Conservation (phyloP, 805 yeast species). For the Cyberlindnera subsufficiens region DNA sequence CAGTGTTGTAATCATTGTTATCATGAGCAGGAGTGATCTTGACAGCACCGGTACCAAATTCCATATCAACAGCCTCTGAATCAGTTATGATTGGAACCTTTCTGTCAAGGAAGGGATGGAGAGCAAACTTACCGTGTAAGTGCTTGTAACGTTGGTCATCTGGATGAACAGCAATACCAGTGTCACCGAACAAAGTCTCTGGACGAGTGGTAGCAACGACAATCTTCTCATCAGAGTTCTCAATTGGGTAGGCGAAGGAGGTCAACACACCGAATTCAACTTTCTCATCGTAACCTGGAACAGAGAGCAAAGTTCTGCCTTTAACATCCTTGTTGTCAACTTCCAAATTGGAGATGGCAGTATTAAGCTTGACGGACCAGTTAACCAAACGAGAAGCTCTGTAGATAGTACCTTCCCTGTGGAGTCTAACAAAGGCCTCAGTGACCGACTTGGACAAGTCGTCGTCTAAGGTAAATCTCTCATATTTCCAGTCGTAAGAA, state of each 20-base stretch:
- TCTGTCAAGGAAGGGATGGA: conserved; percentile 86
- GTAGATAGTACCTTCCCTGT: conserved; percentile 93
- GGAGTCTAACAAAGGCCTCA: conserved; percentile 87
- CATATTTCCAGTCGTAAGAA: conserved; percentile 93
- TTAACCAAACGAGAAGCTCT: conserved; percentile 90
- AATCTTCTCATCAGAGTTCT: conserved; percentile 76
- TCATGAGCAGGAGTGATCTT: conserved; percentile 99
- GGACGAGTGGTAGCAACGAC: conserved; percentile 98
- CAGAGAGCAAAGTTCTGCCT: conserved; percentile 73
- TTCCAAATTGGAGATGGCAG: conserved; percentile 94
- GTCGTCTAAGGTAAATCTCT: conserved; percentile 88
- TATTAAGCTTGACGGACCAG: conserved; percentile 93
- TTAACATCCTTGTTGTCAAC: conserved; percentile 88
- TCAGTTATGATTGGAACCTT: conserved; percentile 86
- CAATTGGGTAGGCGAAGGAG: conserved; percentile 89
- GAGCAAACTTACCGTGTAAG: conserved; percentile 86
- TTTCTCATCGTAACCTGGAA: conserved; percentile 86
- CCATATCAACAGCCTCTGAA: conserved; percentile 95
- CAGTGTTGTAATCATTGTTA: conserved; percentile 92
- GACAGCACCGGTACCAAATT: conserved; percentile 99
- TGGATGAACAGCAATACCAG: conserved; percentile 97
- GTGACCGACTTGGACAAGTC: conserved; percentile 71
- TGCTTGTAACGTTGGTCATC: conserved; percentile 89
- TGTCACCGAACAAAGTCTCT: conserved; percentile 96
- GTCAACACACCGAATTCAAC: conserved; percentile 96